phyloP scores from a whole-genome alignment of 345 rosid genomes.

The Atalantia buxifolia region DNA sequence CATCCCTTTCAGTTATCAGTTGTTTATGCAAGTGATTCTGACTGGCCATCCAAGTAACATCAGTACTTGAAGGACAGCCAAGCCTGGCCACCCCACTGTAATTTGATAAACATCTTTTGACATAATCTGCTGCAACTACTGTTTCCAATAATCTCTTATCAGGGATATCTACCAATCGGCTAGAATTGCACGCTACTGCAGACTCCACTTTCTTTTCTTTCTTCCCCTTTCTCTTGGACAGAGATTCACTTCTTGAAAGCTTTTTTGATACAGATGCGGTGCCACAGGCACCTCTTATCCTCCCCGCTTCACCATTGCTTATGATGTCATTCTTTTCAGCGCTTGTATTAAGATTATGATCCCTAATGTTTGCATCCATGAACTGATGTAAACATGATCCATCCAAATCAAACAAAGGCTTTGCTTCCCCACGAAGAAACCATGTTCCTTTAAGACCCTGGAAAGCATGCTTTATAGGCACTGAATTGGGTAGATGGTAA shows the following conservation, averaged over 20 bases:
- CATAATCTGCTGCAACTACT: not conserved
- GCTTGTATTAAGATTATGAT: not conserved
- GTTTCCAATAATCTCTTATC: constrained; percentile 7
- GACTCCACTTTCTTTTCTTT: not conserved
- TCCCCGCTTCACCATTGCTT: not conserved
- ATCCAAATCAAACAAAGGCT: constrained; percentile 16
- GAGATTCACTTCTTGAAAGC: not conserved
- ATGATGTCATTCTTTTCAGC: not conserved
- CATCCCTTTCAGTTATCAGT: constrained; percentile 3
- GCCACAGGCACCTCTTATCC: not conserved
- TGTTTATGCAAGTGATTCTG: constrained; percentile 12
- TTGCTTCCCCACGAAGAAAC: constrained; percentile 39
- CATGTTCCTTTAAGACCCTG: constrained; percentile 30
- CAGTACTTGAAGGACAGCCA: not conserved
- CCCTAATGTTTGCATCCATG: constrained; percentile 8
- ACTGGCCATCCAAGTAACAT: constrained; percentile 7
- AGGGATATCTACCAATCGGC: constrained; percentile 5
- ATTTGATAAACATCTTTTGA: not conserved
- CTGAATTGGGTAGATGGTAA: constrained; percentile 41
- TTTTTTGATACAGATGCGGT: not conserved
- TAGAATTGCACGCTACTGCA: not conserved
- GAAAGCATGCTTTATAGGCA: constrained; percentile 49
- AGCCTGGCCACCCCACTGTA: not conserved
- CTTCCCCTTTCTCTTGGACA: constrained; percentile 11
- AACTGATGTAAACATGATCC: constrained; percentile 2